Evolutionary conservation across 169 alveolate genomes (phyloP).

Genomic region (Eimeria tenella): DNA sequence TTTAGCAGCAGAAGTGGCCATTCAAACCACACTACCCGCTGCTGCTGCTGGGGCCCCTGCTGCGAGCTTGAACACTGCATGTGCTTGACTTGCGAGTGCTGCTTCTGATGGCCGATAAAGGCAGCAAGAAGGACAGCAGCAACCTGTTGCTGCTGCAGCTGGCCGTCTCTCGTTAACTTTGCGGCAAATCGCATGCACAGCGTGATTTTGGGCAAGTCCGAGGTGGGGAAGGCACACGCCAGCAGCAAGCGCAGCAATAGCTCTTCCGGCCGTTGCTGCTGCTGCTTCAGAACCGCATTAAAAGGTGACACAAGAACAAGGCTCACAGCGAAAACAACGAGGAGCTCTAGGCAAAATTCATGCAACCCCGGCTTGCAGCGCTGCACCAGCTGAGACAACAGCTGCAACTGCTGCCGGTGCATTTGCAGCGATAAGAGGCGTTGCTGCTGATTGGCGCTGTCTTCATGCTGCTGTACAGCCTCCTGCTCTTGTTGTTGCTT

Average conservation of each 20-base stretch:
- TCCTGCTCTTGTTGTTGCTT: conserved; percentile 45
- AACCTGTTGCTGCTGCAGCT: conserved; percentile 63
- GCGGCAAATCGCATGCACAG: conserved; percentile 67
- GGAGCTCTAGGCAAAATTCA: conserved; percentile 54
- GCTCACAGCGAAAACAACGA: conserved; percentile 42
- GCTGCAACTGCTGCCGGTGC: conserved; percentile 61
- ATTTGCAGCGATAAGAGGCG: conserved; percentile 7
- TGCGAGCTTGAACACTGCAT: not conserved
- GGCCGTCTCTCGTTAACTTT: conserved; percentile 16
- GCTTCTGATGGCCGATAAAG: conserved; percentile 39
- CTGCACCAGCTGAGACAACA: conserved; percentile 60
- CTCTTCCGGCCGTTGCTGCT: conserved; percentile 54
- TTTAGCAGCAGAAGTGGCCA: conserved; percentile 75
- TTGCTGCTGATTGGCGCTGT: conserved; percentile 24
- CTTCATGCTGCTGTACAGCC: not conserved
- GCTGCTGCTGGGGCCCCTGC: conserved; percentile 42
- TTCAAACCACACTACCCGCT: conserved; percentile 57
- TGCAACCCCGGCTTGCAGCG: conserved; percentile 63
- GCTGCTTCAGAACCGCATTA: conserved; percentile 62
- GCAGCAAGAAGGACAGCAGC: conserved; percentile 65
- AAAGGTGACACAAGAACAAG: conserved; percentile 27
- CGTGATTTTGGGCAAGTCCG: conserved; percentile 31
- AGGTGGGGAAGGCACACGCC: conserved; percentile 69
- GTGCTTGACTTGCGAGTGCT: not conserved
- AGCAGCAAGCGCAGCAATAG: conserved; percentile 73